Evolutionary conservation across 1,284 basidiomycete genomes (phyloP).

Genomic region (Malassezia cuniculi): DNA sequence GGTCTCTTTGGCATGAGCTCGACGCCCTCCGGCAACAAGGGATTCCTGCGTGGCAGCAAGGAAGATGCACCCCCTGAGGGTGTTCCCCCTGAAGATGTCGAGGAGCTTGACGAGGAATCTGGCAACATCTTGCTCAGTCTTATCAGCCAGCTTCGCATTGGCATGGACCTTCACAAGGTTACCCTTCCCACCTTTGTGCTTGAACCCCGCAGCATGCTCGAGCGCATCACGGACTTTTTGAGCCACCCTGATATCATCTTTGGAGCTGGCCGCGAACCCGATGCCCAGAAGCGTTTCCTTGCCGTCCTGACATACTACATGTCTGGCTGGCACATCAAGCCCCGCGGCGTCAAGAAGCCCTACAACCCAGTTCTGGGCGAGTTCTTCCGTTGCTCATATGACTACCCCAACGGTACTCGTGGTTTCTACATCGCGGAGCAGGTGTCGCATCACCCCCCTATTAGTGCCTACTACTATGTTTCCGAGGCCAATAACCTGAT

Average conservation of each 20-base stretch:
- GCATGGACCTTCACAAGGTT: constrained; percentile 89
- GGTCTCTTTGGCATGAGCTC: no score
- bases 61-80: constrained; percentile 41
- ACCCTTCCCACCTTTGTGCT: constrained; percentile 50
- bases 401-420: constrained; percentile 76
- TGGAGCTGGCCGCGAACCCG: constrained; percentile 62
- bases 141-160: constrained; percentile 72
- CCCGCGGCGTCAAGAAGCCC: constrained; percentile 98
- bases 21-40: no score
- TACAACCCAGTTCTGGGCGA: constrained; percentile 96
- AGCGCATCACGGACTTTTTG: constrained; percentile 68
- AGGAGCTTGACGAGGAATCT: constrained; percentile 47
- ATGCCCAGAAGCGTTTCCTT: constrained; percentile 81
- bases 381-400: constrained; percentile 90
- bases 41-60: no score
- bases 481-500: constrained; percentile 69
- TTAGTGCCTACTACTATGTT: constrained; percentile 92
- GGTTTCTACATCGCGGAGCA: constrained; percentile 97
- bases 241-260: constrained; percentile 95
- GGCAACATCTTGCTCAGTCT: constrained; percentile 49
- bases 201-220: constrained; percentile 43
- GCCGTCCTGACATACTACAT: constrained; percentile 86
- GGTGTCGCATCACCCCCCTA: constrained; percentile 86
- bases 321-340: constrained; percentile 99
- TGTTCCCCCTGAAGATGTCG: constrained; percentile 41